phyloP scores from a whole-genome alignment of 345 rosid species.

The Acer saccharum region DNA sequence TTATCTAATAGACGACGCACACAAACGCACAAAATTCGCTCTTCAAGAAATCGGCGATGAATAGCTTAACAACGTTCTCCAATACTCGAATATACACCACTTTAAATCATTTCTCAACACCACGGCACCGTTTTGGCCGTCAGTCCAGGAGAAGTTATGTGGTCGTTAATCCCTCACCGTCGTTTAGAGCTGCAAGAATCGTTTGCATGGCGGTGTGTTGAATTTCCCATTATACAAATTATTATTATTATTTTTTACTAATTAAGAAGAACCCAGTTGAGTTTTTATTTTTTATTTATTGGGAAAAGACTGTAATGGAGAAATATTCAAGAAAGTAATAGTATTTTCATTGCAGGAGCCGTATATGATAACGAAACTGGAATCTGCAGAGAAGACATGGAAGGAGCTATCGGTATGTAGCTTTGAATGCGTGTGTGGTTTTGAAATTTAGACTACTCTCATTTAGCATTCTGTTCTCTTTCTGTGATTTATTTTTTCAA shows the following conservation, averaged over 20 bases:
- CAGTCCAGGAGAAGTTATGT: slow-evolving; percentile 26
- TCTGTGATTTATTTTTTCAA: not conserved
- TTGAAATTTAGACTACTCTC: not conserved
- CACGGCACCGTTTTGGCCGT: slow-evolving; percentile 21
- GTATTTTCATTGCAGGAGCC: slow-evolving; percentile 62
- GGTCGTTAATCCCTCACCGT: slow-evolving; percentile 30
- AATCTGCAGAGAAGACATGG: slow-evolving; percentile 97
- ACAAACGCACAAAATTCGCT: not conserved
- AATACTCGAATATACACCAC: slow-evolving; percentile 39
- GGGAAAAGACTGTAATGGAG: not conserved
- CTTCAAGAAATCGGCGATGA: slow-evolving; percentile 29
- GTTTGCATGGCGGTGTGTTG: slow-evolving; percentile 86
- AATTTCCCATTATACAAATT: not conserved
- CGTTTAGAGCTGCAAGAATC: slow-evolving; percentile 45
- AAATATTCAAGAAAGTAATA: not conserved
- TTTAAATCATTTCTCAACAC: slow-evolving; percentile 23
- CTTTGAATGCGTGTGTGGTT: not conserved
- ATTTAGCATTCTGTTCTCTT: not conserved
- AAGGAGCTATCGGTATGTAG: slow-evolving; percentile 77
- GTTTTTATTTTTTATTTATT: not conserved
- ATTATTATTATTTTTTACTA: no score
- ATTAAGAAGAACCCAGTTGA: not conserved
- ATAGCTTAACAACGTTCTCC: slow-evolving; percentile 44
- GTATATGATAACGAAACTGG: slow-evolving; percentile 71
- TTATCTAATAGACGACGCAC: not conserved